Evolutionary conservation across 1,139 yeast species (phyloP).

Genomic region (Yamadazyma jaroonii): DNA sequence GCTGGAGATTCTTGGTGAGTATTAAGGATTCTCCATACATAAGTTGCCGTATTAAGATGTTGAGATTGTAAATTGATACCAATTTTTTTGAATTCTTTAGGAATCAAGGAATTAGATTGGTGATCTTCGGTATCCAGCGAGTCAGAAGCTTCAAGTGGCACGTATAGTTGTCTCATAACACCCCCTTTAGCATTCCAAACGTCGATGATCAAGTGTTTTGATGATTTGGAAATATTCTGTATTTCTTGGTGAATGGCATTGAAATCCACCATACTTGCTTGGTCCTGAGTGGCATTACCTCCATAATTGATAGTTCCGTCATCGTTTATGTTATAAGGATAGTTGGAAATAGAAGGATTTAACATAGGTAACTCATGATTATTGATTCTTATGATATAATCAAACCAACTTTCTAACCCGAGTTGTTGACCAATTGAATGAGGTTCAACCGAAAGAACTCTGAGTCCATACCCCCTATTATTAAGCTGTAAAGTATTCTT

Average conservation of each 20-base stretch:
- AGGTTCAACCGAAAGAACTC: slow-evolving; percentile 41
- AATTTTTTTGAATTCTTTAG: slow-evolving; percentile 29
- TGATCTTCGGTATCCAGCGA: slow-evolving; percentile 7
- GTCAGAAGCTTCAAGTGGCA: slow-evolving; percentile 34
- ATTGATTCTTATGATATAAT: slow-evolving; percentile 74
- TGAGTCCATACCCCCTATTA: slow-evolving; percentile 43
- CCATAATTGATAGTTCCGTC: slow-evolving; percentile 46
- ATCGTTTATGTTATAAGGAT: slow-evolving; percentile 36
- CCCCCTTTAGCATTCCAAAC: slow-evolving; percentile 95
- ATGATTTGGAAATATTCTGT: slow-evolving; percentile 25
- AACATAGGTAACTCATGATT: slow-evolving; percentile 67
- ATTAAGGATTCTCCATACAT: slow-evolving; percentile 82
- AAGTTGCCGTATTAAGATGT: slow-evolving; percentile 71
- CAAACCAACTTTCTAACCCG: slow-evolving; percentile 79
- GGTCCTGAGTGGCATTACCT: slow-evolving; percentile 32
- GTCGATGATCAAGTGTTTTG: slow-evolving; percentile 48
- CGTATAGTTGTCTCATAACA: slow-evolving; percentile 45
- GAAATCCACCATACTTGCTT: slow-evolving; percentile 36
- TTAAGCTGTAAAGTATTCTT: slow-evolving; percentile 39
- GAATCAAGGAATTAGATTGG: slow-evolving; percentile 10
- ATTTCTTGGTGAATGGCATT: slow-evolving; percentile 37
- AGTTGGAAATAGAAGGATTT: slow-evolving; percentile 30
- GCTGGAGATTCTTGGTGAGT: slow-evolving; percentile 84
- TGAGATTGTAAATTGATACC: slow-evolving; percentile 78
- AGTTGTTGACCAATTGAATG: slow-evolving; percentile 36